These are phyloP conservation scores for Perkinsus chesapeaki DNA, from an alignment of 169 alveolate species.

Conservation along the genomic window DNA sequence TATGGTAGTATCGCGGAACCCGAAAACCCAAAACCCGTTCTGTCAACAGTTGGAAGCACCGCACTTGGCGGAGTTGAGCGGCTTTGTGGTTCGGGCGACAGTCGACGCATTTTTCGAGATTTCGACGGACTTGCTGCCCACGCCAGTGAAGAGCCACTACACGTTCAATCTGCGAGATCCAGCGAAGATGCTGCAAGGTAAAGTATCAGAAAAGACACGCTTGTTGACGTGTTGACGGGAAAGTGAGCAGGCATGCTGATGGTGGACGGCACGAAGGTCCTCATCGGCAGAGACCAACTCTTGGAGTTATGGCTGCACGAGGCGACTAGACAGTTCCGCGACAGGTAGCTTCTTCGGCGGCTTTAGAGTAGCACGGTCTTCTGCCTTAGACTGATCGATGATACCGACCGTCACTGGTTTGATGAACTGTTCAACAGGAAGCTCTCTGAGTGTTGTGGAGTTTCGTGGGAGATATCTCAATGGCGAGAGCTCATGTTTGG, in stretches of 20 bases:
- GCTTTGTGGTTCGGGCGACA: conserved; percentile 40
- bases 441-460: conserved; percentile 1
- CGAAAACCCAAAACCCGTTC: not conserved
- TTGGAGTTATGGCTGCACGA: conserved; percentile 74
- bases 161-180: conserved; percentile 85
- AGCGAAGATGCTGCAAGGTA: conserved; percentile 79
- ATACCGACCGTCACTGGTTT: conserved; percentile 61
- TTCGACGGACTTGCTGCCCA: conserved; percentile 74
- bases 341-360: not conserved
- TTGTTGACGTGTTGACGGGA: not conserved
- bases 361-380: conserved; percentile 60
- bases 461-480: conserved; percentile 6
- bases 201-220: not conserved
- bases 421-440: conserved; percentile 27
- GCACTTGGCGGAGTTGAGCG: conserved; percentile 43
- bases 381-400: conserved; percentile 47
- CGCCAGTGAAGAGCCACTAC: conserved; percentile 85
- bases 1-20: conserved; percentile 29
- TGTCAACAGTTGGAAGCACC: conserved; percentile 42
- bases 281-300: conserved; percentile 52
- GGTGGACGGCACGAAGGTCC: conserved; percentile 37
- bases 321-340: conserved; percentile 38
- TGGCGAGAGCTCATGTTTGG: conserved; percentile 54
- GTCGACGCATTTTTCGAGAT: conserved; percentile 70
- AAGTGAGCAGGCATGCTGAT: conserved; percentile 33